phyloP scores from a whole-genome alignment of 2,329 filamentous ascomycete species.

The Lachnellula cervina region DNA sequence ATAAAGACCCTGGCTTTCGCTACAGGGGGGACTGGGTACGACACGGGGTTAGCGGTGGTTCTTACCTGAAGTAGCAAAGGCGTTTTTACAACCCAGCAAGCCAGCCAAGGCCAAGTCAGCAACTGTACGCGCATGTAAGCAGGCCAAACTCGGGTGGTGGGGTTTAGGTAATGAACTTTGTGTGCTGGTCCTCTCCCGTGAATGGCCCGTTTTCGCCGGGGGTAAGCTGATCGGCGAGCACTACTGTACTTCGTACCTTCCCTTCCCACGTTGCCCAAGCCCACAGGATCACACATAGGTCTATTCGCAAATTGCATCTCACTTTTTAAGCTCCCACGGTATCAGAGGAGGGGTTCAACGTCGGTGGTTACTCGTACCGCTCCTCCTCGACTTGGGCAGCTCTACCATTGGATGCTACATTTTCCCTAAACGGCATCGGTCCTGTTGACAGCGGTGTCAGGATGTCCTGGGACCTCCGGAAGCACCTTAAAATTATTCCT shows the following conservation, averaged over 20 bases:
- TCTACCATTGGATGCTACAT: slow-evolving; percentile 19
- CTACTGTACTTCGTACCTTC: background rate
- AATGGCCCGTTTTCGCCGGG: slow-evolving; percentile 7
- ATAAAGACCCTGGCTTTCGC: background rate
- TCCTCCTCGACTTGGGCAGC: slow-evolving; percentile 3
- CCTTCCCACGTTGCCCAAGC: background rate
- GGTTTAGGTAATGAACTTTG: slow-evolving; percentile 21
- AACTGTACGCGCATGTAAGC: slow-evolving; percentile 13
- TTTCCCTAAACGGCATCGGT: slow-evolving; percentile 13
- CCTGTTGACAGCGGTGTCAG: slow-evolving; percentile 14
- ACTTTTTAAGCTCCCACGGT: background rate
- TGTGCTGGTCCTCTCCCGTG: slow-evolving; percentile 5
- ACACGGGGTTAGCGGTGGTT: background rate
- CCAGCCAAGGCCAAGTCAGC: background rate
- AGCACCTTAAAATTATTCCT: slow-evolving; percentile 5
- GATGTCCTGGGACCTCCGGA: background rate
- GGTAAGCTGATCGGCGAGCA: slow-evolving; percentile 4
- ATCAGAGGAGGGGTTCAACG: background rate
- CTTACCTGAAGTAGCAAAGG: too few relatives aligned
- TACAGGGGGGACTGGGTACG: background rate
- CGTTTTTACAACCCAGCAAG: background rate
- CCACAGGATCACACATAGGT: background rate
- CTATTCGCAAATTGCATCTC: background rate
- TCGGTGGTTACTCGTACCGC: slow-evolving; percentile 8
- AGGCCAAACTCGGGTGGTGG: slow-evolving; percentile 13